Evolutionary conservation across 495 filamentous ascomycete species (phyloP), one percentile per base, ranked within the genome.

Genomic region (Hypoxylon crocopeplum): DNA sequence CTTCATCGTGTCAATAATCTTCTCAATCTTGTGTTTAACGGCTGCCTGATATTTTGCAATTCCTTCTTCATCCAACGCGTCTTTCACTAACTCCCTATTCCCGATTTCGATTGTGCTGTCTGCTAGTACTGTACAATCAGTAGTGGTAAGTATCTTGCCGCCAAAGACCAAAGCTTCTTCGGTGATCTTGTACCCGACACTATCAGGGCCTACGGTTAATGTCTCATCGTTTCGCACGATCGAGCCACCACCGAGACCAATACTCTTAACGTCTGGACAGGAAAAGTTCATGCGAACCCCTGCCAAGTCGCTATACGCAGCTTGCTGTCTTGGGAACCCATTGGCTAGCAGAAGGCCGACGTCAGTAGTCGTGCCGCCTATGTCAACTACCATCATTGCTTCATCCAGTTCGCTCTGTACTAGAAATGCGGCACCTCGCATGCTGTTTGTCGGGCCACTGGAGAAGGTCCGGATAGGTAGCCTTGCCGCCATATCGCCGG

Each of bases 281-380:
- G 77, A 78, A 51, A 80, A 84, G 12, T 79, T 79, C 58, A 78
- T 80, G 25, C 79, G 68, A 22, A 85, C 76, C 2, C 82, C 81
- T 1, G 71, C 79, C 15, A 84, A 69, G 36, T 77, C 74, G 25
- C 77, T 74, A 36, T 78, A 80, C 5, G 78, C 77, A n/a, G 82
- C 74, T 29, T 82, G 79, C 56, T 83, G 80, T 15, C 81, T 72
- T 5, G 82, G 81, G 44, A 82, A 82, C 1, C 82, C 81, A 40
- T 74, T 79, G 10, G 79, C 75, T 2, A 84, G 70, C 20, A 85
- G 59, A 7, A 77, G 74, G 27, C 80, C 78, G 5, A 83, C 74
- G 62, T 85, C 82, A 3, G 78, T 83, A 8, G 82, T 85, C 0
- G 82, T 85, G 3, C 82, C 82, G 27, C 82, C 82, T 45, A 83